Evolutionary conservation across 805 yeast genomes (phyloP), one percentile per base, ranked within the genome.

Genomic region (Candida chauliodis): DNA sequence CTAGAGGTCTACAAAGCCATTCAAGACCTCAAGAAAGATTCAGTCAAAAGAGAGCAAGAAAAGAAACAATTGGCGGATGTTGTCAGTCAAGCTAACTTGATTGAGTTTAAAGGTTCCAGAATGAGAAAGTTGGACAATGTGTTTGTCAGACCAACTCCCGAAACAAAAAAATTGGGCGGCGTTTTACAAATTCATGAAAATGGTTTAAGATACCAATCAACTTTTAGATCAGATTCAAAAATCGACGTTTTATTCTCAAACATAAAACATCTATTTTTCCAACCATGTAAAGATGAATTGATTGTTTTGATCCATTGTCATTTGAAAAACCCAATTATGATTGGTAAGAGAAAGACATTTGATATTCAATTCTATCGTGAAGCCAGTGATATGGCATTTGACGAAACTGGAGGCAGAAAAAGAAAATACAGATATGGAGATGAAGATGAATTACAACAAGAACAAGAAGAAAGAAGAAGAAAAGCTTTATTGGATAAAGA

Each of bases 361-460:
- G 98, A 93, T 53, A 87, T 93, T 33, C 99, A 93, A 66, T 89
- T 93, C 58, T 93, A 90, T 69, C 75, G 98, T 47, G 99, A 93
- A 61, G 98, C 97, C 9, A 81, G 95, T 21, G 99, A 93, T 57
- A 84, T 89, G 73, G 81, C 95, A 3, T 89, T 89, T 52, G 99
- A 93, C 63, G 99, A 93, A 64, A 93, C 99, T 14, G 96, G 97
- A 47, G 90, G 88, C 44, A 82, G 96, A 45, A 83, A 87, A 66
- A 80, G 97, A 61, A 77, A 76, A 48, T 83, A 82, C 61, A 67
- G 93, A 55, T 93, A 93, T 58, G 99, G 99, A 33, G 99, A 93
- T 59, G 99, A 93, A 61, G 99, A 93, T 61, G 99, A 93, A 66
- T 71, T 93, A 47, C 98, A 93, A 63, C 97, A 91, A 63, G 99